Base-by-base conservation (phyloP, 352 stramenopile genomes). In the Phytophthora chlamydospora region DNA sequence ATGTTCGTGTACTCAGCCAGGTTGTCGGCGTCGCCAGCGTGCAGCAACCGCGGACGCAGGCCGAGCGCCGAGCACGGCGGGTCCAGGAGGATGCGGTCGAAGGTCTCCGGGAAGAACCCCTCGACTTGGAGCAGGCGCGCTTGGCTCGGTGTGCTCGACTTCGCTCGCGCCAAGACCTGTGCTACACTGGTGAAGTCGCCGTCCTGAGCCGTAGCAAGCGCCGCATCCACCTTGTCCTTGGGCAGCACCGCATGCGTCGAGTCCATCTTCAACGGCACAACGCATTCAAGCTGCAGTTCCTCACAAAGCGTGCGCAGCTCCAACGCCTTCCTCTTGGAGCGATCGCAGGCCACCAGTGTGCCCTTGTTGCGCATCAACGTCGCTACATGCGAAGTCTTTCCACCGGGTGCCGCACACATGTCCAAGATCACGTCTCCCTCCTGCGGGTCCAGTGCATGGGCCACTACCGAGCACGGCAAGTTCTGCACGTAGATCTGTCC, bases 31-130 rank as follows among this genome's bases (percentile, higher is more conserved):
- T 90, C 80, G 0, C 95, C 69, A 24, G 93, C 83, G 51, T 98
- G 82, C 7, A 89, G 67, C 16, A 99, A 78, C 12, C 96, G 91
- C 13, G 96, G 96, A 36, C 95, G 87, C 35, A 99, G 76, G 2
- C 96, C 96, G 7, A 99, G 74, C 3, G 96, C 95, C 38, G 88
- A 98, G 66, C 73, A 91, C 0, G 96, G 96, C 16, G 94, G 96
- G 71, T 98, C 96, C 2, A 98, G 69, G 24, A 98, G 58, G 31
- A 98, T 92, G 39, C 73, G 80, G 70, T 99, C 95, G 59, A 99
- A 98, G 0, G 92, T 98, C 69, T 97, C 91, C 1, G 86, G 76
- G 50, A 86, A 92, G 46, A 98, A 98, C 7, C 85, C 88, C 13
- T 85, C 76, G 3, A 98, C 74, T 36, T 89, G 73, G 9, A 94